Conservation (phyloP, 805 yeast species). For the Candida rishiriensis region DNA sequence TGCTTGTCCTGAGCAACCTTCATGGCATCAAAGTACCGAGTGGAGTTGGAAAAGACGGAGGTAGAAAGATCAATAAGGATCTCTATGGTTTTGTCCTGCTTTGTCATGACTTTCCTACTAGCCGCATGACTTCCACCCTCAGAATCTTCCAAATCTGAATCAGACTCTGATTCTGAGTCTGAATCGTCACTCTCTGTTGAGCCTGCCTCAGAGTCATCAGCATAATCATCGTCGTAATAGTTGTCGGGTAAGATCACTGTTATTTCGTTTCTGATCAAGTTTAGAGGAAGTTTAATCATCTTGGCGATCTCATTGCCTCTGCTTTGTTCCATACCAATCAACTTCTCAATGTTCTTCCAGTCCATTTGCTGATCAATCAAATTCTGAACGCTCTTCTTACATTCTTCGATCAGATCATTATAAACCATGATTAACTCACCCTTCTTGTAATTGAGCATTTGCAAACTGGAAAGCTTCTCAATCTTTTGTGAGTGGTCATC, state of each 20-base stretch:
- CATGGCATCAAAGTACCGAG: constrained; percentile 72
- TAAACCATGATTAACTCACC: constrained; percentile 71
- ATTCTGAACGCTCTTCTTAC: constrained; percentile 60
- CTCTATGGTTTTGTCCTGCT: constrained; percentile 30
- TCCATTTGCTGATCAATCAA: constrained; percentile 83
- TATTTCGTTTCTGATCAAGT: constrained; percentile 64
- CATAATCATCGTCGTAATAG: constrained; percentile 36
- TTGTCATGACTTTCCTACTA: constrained; percentile 7
- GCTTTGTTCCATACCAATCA: constrained; percentile 63
- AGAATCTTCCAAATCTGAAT: constrained; percentile 28
- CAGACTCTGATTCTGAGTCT: constrained; percentile 32
- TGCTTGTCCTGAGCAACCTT: constrained; percentile 75
- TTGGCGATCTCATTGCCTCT: constrained; percentile 63
- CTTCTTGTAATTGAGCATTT: constrained; percentile 55
- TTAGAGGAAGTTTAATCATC: constrained; percentile 60
- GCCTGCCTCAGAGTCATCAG: constrained; percentile 18
- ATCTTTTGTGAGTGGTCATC: constrained; percentile 69
- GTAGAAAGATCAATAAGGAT: constrained; percentile 64
- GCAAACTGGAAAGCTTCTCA: constrained; percentile 57
- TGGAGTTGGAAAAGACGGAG: constrained; percentile 87
- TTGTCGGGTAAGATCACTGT: constrained; percentile 47
- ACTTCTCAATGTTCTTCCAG: constrained; percentile 83
- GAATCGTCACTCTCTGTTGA: constrained; percentile 2
- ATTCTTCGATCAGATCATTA: constrained; percentile 68
- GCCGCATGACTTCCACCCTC: constrained; percentile 29